A percentile compares a stretch with the other conserved stretches of the same genome.
These are phyloP conservation scores for Chytriomyces sp. DNA, from an alignment of 192 early-diverging fungal genomes.

Conservation along the genomic window DNA sequence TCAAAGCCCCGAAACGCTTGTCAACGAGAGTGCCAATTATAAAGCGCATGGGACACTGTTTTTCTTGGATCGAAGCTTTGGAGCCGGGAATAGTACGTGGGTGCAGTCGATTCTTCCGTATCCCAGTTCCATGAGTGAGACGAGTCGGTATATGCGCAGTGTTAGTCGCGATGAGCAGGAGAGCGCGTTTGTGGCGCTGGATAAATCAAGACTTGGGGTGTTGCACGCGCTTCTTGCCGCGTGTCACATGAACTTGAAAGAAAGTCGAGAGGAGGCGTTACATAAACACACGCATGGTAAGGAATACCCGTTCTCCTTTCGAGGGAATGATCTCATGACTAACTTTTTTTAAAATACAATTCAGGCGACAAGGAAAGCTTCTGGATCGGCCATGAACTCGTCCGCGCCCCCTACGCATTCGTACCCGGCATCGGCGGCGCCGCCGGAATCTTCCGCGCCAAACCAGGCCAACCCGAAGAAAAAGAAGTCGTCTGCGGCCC, in stretches of 20 bases:
- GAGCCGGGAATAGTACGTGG: slow-evolving; percentile 52
- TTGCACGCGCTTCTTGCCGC: slow-evolving; percentile 62
- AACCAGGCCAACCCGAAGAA: slow-evolving; percentile 31
- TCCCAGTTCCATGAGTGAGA: slow-evolving; percentile 42
- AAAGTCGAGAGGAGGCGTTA: slow-evolving; percentile 30
- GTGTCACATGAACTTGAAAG: slow-evolving; percentile 61
- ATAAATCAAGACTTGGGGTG: slow-evolving; percentile 52
- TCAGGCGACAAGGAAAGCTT: slow-evolving; percentile 75
- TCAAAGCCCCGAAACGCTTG: slow-evolving; percentile 58
- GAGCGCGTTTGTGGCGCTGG: slow-evolving; percentile 67
- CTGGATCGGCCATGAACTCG: slow-evolving; percentile 69
- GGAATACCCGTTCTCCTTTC: too few relatives aligned
- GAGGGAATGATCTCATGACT: too few relatives aligned
- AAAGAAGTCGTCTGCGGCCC: slow-evolving; percentile 38
- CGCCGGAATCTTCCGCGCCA: slow-evolving; percentile 34
- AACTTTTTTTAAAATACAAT: too few relatives aligned
- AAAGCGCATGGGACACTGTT: slow-evolving; percentile 61
- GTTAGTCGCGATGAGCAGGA: slow-evolving; percentile 65
- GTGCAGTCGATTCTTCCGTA: slow-evolving; percentile 57
- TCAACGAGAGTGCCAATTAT: slow-evolving; percentile 44
- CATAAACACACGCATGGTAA: slow-evolving; percentile 39
- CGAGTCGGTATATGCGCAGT: slow-evolving; percentile 51
- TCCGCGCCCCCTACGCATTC: slow-evolving; percentile 55
- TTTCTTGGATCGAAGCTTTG: slow-evolving; percentile 67
- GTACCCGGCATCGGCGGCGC: slow-evolving; percentile 32